Base-by-base conservation (phyloP, 2,329 filamentous ascomycete genomes). In the Xylariaceae sp. region DNA sequence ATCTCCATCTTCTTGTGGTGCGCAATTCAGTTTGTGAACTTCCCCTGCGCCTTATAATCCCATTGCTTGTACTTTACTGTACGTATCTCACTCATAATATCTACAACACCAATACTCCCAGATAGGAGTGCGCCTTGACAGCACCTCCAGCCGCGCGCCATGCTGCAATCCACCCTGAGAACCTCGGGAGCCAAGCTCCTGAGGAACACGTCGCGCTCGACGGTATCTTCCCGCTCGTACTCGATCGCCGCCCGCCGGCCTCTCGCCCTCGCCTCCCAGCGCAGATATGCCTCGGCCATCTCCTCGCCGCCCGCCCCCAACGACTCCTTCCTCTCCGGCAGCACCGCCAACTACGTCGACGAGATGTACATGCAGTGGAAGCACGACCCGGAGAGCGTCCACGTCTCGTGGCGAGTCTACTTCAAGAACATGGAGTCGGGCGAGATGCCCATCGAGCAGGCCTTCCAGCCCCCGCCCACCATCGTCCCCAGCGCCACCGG, bases 361-460 rank as follows among this genome's bases (percentile, higher is more conserved):
- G 94, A 96, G 78, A 99, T 99, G 94, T 99, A 99, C 74, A 78
- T 96, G 76, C 85, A 91, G 69, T 99, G 94, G 94, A 96, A 92
- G 75, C 79, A 88, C 58, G 90, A 99, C 64, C 91, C 94, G 45
- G 81, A 84, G 64, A 96, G 89, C 67, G 94, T 99, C 52, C 94
- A 99, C 73, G 81, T 96, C 64, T 99, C 94, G 70, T 99, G 94
- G 94, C 92, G 96, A 76, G 86, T 95, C 68, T 99, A 99, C 81
- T 99, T 99, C 82, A 89, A 86, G 76, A 99, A 99, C 76, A 96
- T 99, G 88, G 94, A 99, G 78, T 88, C 84, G 59, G 94, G 94
- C 70, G 89, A 94, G 66, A 97, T 99, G 90, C 92, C 92, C 68
- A 90, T 95, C 68, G 94, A 92, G 56, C 89, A 95, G 74, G 94